phyloP scores from a whole-genome alignment of 805 yeast genomes.

The Kazachstania taianensis region DNA sequence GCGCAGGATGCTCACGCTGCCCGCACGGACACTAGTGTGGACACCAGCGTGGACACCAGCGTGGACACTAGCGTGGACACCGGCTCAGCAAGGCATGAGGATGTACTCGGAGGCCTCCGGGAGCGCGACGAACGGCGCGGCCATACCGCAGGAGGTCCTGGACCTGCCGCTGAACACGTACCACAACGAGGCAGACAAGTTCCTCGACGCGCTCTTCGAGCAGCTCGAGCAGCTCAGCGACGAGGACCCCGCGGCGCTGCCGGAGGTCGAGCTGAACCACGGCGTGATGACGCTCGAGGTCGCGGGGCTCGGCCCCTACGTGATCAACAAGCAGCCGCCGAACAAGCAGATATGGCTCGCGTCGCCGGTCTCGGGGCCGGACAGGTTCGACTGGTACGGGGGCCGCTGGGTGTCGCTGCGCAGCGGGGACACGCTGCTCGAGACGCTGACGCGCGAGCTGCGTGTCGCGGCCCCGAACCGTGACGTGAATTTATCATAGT shows the following conservation, averaged over 20 bases:
- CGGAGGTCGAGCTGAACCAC: conserved; percentile 54
- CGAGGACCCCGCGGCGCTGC: conserved; percentile 52
- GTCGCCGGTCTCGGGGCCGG: conserved; percentile 91
- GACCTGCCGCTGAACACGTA: conserved; percentile 43
- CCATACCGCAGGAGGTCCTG: conserved; percentile 43
- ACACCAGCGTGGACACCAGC: too few relatives aligned
- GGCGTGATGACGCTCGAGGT: conserved; percentile 76
- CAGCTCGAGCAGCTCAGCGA: conserved; percentile 63
- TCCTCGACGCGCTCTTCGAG: conserved; percentile 59
- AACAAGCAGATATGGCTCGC: conserved; percentile 94
- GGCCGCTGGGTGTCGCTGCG: conserved; percentile 75
- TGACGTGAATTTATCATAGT: neutral
- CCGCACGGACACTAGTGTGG: too few relatives aligned
- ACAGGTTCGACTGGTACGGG: conserved; percentile 62
- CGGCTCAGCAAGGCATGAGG: neutral
- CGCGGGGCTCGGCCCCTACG: conserved; percentile 73
- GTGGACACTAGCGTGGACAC: too few relatives aligned
- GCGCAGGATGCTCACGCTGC: too few relatives aligned
- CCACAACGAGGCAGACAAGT: conserved; percentile 52
- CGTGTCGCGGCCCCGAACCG: conserved; percentile 6
- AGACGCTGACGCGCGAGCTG: conserved; percentile 44
- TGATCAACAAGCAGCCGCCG: conserved; percentile 94
- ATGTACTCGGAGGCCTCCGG: conserved; percentile 1
- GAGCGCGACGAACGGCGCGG: conserved; percentile 42
- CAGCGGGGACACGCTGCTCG: conserved; percentile 42